Evolutionary conservation across 164 flowering plant species (phyloP).

Genomic region (Umbellularia californica): DNA sequence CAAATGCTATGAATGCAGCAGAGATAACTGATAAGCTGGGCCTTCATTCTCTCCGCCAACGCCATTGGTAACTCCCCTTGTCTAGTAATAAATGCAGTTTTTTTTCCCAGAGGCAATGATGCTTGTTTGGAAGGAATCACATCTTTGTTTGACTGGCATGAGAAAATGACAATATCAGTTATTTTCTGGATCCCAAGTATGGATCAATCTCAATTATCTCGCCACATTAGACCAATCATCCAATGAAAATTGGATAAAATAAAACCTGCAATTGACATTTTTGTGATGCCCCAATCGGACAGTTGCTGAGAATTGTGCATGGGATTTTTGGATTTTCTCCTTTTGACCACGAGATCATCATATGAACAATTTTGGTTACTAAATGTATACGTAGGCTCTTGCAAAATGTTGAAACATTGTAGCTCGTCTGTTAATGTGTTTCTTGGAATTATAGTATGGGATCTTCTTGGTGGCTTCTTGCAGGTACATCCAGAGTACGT

Average conservation of each 20-base stretch:
- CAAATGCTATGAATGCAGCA: conserved; percentile 99
- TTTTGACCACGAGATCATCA: background rate
- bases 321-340: background rate
- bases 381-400: background rate
- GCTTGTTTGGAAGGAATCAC: background rate
- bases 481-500: conserved; percentile 99
- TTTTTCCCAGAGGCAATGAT: background rate
- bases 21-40: conserved; percentile 98
- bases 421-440: background rate
- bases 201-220: too few relatives aligned
- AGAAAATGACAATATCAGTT: too few relatives aligned
- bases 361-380: background rate
- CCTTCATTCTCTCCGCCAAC: conserved; percentile 93
- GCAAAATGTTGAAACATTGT: background rate
- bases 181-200: too few relatives aligned
- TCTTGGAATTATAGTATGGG: background rate
- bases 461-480: conserved; percentile 5
- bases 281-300: background rate
- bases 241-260: too few relatives aligned
- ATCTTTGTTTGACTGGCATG: background rate
- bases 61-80: conserved; percentile 62
- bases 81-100: background rate
- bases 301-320: background rate
- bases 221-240: background rate
- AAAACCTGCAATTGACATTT: background rate